These are phyloP conservation scores for Lactifluus echinatus DNA, from an alignment of 768 basidiomycete species.

Conservation along the genomic window DNA sequence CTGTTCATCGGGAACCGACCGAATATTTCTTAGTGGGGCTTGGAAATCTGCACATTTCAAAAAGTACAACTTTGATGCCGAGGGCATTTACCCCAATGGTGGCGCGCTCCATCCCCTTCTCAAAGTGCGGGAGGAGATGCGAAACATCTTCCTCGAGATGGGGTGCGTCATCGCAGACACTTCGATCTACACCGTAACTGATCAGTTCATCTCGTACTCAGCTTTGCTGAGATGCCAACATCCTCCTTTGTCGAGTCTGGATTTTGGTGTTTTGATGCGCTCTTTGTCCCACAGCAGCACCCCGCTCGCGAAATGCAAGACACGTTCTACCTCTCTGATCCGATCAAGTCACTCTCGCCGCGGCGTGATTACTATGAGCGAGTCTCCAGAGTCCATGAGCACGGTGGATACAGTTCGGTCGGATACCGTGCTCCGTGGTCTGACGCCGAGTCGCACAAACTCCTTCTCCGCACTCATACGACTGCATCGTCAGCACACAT, in stretches of 20 bases:
- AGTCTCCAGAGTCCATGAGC: slow-evolving; percentile 75
- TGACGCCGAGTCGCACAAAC: slow-evolving; percentile 81
- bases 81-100: slow-evolving; percentile 80
- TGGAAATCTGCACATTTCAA: slow-evolving; percentile 95
- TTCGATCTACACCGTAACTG: background rate
- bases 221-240: slow-evolving; percentile 98
- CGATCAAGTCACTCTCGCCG: slow-evolving; percentile 63
- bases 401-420: slow-evolving; percentile 83
- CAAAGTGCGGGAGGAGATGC: slow-evolving; percentile 96
- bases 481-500: slow-evolving; percentile 91
- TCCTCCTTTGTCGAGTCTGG: slow-evolving; percentile 92
- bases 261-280: slow-evolving; percentile 98
- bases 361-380: slow-evolving; percentile 77
- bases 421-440: slow-evolving; percentile 99
- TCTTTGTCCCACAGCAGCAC: slow-evolving; percentile 98
- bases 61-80: slow-evolving; percentile 98
- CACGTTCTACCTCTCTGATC: slow-evolving; percentile 97
- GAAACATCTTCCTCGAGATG: slow-evolving; percentile 98
- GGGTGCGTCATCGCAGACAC: slow-evolving; percentile 49
- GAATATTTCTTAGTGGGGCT: slow-evolving; percentile 50
- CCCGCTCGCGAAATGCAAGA: slow-evolving; percentile 97
- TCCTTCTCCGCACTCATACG: slow-evolving; percentile 93
- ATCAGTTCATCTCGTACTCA: slow-evolving; percentile 26
- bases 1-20: background rate
- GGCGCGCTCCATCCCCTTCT: slow-evolving; percentile 94